A percentile compares a stretch with the other conserved stretches of the same genome.
phyloP scores from a whole-genome alignment of 164 flowering plant species.

The Berberis thunbergii region DNA sequence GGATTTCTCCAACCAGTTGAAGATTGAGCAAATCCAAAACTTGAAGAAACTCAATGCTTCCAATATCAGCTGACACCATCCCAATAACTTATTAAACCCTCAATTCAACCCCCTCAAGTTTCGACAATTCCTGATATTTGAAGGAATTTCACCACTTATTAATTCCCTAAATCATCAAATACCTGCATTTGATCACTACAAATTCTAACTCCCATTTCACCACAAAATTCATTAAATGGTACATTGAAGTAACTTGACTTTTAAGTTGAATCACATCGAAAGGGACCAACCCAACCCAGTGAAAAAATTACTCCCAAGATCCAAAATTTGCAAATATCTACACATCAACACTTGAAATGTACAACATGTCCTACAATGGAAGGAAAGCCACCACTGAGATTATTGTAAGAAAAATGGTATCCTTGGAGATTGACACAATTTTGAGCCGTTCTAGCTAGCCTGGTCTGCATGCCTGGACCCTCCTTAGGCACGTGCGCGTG shows the following conservation, averaged over 20 bases:
- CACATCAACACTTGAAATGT: constrained; percentile 35
- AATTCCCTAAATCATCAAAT: constrained; percentile 65
- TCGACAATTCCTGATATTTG: constrained; percentile 44
- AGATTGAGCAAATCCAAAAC: constrained; percentile 78
- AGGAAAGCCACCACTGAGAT: constrained; percentile 64
- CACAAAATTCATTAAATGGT: constrained; percentile 60
- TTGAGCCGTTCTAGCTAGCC: no score
- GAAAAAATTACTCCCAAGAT: constrained; percentile 69
- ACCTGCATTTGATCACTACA: constrained; percentile 45
- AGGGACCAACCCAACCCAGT: constrained; percentile 43
- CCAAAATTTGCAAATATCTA: constrained; percentile 56
- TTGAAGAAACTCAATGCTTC: constrained; percentile 52
- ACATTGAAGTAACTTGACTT: constrained; percentile 56
- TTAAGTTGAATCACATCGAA: constrained; percentile 40
- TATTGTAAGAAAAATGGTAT: constrained; percentile 69
- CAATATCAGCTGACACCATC: constrained; percentile 47
- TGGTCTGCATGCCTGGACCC: no score
- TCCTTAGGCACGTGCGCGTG: no score
- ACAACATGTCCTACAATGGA: constrained; percentile 41
- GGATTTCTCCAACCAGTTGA: constrained; percentile 59
- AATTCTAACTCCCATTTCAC: constrained; percentile 31
- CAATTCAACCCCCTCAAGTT: constrained; percentile 51
- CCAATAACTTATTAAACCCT: constrained; percentile 56
- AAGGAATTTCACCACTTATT: constrained; percentile 54
- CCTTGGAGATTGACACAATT: constrained; percentile 52